Evolutionary conservation across 768 basidiomycete genomes (phyloP), one percentile per base, ranked within the genome.

Genomic region (Mycena galopus): DNA sequence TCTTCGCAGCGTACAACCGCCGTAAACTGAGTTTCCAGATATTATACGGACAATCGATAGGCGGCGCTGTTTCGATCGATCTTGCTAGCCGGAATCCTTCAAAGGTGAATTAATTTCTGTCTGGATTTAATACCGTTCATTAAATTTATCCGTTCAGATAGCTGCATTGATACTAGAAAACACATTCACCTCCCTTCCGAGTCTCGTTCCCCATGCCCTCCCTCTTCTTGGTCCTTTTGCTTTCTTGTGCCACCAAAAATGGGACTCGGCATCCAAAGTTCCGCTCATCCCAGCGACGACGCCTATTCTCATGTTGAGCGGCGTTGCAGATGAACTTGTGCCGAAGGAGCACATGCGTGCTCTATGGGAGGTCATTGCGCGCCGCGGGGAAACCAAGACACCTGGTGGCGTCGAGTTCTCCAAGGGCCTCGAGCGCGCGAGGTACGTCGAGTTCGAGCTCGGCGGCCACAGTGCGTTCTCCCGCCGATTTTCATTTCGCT

Each of bases 61-160:
- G 97, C 19, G 97, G 97, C 35, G 97, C 96, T 0, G 96, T 98
- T 5, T 88, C 94, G 16, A 93, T 98, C 57, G 93, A 96, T 81
- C 91, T 97, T 23, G 94, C 94, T 0, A 92, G 92, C 72, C 86
- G 88, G 32, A 97, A 96, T 79, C 88, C 93, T 0, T 81, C 88
- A 23, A 89, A 92, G 77, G 94, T 93, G 25, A 32, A 7, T 51
- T 16, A 11, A 25, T 51, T 72, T 47, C 42, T 47, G 9, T 56
- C 16, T 65, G n/a, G 64, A 35, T 35, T 23, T n/a, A 8, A 59
- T 4, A 2, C 14, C 35, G 39, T 66, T 65, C 44, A 67, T 39
- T 59, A 2, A 70, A 44, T 21, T 25, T 27, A 29, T 19, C n/a
- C 44, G 30, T 50, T 30, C 73, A 95, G 93, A 90, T 97, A 67